phyloP scores from a whole-genome alignment of 331 rosid genomes.

The Acacia pycnantha region DNA sequence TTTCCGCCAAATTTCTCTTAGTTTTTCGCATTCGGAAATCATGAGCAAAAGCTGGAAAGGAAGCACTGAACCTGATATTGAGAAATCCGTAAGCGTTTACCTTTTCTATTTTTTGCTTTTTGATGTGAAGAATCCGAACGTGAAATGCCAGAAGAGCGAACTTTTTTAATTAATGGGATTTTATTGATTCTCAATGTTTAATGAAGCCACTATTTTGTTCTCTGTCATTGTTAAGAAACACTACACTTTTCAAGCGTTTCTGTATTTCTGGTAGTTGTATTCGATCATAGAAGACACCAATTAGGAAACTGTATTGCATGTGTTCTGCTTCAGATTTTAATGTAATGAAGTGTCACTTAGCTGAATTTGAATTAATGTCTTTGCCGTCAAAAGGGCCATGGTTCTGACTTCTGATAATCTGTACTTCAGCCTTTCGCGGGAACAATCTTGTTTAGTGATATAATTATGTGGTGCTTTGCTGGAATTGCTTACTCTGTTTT shows the following conservation, averaged over 20 bases:
- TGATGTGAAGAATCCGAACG: background rate
- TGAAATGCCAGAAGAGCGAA: background rate
- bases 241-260: background rate
- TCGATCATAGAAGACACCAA: background rate
- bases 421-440: background rate
- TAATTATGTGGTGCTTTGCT: background rate
- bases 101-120: background rate
- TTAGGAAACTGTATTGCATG: background rate
- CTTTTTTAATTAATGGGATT: background rate
- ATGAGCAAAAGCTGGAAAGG: background rate
- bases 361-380: background rate
- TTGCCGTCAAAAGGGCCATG: background rate
- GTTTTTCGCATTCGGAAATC: background rate
- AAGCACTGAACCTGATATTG: background rate
- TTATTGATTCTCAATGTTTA: background rate
- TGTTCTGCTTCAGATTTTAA: background rate
- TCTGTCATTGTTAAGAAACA: background rate
- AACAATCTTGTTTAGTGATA: background rate
- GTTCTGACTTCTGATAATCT: background rate
- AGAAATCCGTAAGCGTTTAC: slow-evolving; percentile 8
- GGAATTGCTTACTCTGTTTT: background rate
- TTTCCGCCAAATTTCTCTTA: slow-evolving; percentile 9
- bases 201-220: background rate
- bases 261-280: background rate
- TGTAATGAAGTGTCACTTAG: background rate